A percentile compares a stretch with the other conserved stretches of the same genome.
These are phyloP conservation scores for Apiospora aurea DNA, from an alignment of 2,329 filamentous ascomycete genomes.

Conservation along the genomic window DNA sequence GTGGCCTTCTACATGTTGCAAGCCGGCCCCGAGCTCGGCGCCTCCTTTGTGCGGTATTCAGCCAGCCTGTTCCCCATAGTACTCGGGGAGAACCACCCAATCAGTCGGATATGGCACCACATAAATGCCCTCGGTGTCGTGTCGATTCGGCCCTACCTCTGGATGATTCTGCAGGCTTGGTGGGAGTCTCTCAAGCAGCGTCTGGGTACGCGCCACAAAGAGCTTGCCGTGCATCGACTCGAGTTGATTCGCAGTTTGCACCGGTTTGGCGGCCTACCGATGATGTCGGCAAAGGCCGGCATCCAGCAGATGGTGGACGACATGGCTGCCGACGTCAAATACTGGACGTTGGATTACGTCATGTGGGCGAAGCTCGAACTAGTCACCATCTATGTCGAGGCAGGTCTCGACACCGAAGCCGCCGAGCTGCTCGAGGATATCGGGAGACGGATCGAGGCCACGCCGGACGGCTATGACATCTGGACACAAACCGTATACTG, in stretches of 20 bases:
- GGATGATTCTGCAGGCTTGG: constrained; percentile 16
- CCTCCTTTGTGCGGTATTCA: constrained; percentile 18
- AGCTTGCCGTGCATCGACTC: constrained; percentile 15
- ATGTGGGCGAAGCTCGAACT: constrained; percentile 24
- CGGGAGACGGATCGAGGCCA: neutral
- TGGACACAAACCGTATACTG: constrained; percentile 24
- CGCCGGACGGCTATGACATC: constrained; percentile 13
- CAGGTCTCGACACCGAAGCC: constrained; percentile 11
- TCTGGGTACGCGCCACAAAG: constrained; percentile 16
- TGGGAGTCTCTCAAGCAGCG: constrained; percentile 10
- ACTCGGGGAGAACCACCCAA: constrained; percentile 22
- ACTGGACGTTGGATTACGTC: constrained; percentile 26
- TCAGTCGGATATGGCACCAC: constrained; percentile 24
- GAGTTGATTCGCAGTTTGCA: constrained; percentile 20
- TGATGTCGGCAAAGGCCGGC: neutral
- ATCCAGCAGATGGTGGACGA: constrained; percentile 17
- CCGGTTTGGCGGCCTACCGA: constrained; percentile 7
- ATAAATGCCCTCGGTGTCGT: neutral
- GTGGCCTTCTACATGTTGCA: constrained; percentile 24
- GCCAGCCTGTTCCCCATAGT: constrained; percentile 16
- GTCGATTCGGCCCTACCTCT: constrained; percentile 1
- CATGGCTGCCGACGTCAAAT: constrained; percentile 26
- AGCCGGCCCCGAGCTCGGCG: constrained; percentile 21
- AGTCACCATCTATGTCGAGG: constrained; percentile 23
- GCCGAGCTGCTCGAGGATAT: constrained; percentile 10